Evolutionary conservation across 495 filamentous ascomycete species (phyloP).

Genomic region (Aspergillus cavernicola): DNA sequence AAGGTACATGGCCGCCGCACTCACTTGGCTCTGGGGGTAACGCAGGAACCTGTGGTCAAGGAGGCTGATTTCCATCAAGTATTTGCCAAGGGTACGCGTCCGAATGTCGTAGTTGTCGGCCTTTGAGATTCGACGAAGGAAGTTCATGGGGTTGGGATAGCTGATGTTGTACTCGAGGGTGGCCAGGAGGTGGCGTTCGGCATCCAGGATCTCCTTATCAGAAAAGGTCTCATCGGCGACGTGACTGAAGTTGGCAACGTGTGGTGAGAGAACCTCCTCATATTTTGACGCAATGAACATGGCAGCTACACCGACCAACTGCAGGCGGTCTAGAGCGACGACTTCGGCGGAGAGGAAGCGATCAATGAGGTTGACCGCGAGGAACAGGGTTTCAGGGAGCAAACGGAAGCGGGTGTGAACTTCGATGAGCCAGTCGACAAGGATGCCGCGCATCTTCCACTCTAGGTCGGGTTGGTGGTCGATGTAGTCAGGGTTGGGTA

Average conservation of each 20-base stretch:
- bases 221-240: slow-evolving; percentile 95
- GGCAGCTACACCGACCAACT: slow-evolving; percentile 93
- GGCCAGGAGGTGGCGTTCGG: slow-evolving; percentile 86
- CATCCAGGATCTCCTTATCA: slow-evolving; percentile 95
- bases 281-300: slow-evolving; percentile 99
- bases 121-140: slow-evolving; percentile 95
- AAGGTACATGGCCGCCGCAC: slow-evolving; percentile 92
- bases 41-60: slow-evolving; percentile 89
- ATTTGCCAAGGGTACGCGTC: slow-evolving; percentile 94
- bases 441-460: slow-evolving; percentile 97
- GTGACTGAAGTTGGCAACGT: slow-evolving; percentile 93
- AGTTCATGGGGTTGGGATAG: slow-evolving; percentile 99
- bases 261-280: slow-evolving; percentile 94
- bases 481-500: slow-evolving; percentile 93
- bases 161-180: slow-evolving; percentile 95
- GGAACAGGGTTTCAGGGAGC: slow-evolving; percentile 95
- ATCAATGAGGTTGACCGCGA: slow-evolving; percentile 96
- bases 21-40: slow-evolving; percentile 81
- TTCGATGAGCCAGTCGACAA: slow-evolving; percentile 97
- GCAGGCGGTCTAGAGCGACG: slow-evolving; percentile 89
- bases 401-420: slow-evolving; percentile 96
- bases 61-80: slow-evolving; percentile 96
- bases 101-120: slow-evolving; percentile 98
- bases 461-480: slow-evolving; percentile 87
- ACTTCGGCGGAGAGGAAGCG: slow-evolving; percentile 92